Evolutionary conservation across 2,329 filamentous ascomycete species (phyloP).

Genomic region (Colletotrichum sp.): DNA sequence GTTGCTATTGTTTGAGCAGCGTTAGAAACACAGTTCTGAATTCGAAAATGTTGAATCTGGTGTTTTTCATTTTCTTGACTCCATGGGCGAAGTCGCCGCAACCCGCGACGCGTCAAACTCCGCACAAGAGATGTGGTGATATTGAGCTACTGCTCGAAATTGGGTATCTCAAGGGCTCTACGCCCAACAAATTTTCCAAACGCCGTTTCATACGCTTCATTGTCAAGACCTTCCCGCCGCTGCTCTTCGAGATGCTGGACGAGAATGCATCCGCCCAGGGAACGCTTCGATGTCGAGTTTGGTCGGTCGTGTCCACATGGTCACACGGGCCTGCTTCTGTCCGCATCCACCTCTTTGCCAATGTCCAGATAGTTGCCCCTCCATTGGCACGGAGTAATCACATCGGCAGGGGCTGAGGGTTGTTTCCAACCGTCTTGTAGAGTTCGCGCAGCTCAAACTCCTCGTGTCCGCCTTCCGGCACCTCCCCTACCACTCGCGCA

Average conservation of each 20-base stretch:
- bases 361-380: too few species aligned
- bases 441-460: conserved; percentile 68
- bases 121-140: background rate
- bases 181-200: background rate
- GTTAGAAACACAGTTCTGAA: fast-evolving
- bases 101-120: background rate
- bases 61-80: background rate
- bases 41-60: fast-evolving
- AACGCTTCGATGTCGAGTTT: background rate
- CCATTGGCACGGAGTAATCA: background rate
- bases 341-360: too few species aligned
- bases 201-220: background rate
- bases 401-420: conserved; percentile 36
- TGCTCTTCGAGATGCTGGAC: background rate
- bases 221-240: too few species aligned
- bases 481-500: conserved; percentile 80
- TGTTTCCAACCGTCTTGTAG: conserved; percentile 69
- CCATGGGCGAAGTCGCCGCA: background rate
- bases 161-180: conserved; percentile 11
- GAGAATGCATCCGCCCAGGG: background rate
- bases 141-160: background rate
- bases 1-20: background rate
- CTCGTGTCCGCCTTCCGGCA: conserved; percentile 73
- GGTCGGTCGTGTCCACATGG: too few species aligned
- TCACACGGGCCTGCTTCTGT: too few species aligned